These are phyloP conservation scores for Lachancea quebecensis DNA, from an alignment of 805 yeast genomes.

Conservation along the genomic window DNA sequence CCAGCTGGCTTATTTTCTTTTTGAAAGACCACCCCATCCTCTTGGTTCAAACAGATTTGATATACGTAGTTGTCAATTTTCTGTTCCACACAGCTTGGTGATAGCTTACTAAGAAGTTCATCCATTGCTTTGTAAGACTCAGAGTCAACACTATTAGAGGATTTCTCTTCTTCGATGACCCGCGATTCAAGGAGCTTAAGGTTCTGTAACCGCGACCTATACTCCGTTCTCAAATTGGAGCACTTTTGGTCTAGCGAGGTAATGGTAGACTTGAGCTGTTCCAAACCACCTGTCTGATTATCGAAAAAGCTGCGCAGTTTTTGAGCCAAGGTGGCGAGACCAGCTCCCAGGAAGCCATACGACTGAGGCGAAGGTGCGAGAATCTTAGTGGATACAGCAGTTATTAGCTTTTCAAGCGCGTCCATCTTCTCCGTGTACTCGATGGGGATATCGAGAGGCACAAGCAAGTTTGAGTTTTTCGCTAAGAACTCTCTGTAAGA, in stretches of 20 bases:
- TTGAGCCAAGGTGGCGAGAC: not conserved
- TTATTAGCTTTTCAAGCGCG: slow-evolving; percentile 12
- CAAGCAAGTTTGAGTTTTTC: slow-evolving; percentile 11
- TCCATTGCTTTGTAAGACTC: not conserved
- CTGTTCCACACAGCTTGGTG: slow-evolving; percentile 7
- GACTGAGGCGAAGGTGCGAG: slow-evolving; percentile 1
- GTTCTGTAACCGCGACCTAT: not conserved
- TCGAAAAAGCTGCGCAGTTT: slow-evolving; percentile 1
- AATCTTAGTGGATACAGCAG: slow-evolving; percentile 14
- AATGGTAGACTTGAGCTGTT: not conserved
- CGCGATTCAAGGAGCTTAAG: not conserved
- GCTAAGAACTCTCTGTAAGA: slow-evolving; percentile 30
- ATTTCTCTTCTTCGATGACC: not conserved
- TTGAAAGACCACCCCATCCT: slow-evolving; percentile 18
- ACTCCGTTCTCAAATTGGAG: slow-evolving; percentile 2
- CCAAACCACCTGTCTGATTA: not conserved
- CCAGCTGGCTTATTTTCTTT: slow-evolving; percentile 19
- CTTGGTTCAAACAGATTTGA: slow-evolving; percentile 18
- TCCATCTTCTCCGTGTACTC: slow-evolving; percentile 12
- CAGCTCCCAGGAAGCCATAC: not conserved
- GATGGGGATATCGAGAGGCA: slow-evolving; percentile 10
- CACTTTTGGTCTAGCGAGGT: slow-evolving; percentile 1
- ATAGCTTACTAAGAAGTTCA: slow-evolving; percentile 1
- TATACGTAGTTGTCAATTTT: slow-evolving; percentile 21
- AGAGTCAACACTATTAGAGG: not conserved